Evolutionary conservation across 306 rosid species (phyloP).

Genomic region (Rosa chinensis): DNA sequence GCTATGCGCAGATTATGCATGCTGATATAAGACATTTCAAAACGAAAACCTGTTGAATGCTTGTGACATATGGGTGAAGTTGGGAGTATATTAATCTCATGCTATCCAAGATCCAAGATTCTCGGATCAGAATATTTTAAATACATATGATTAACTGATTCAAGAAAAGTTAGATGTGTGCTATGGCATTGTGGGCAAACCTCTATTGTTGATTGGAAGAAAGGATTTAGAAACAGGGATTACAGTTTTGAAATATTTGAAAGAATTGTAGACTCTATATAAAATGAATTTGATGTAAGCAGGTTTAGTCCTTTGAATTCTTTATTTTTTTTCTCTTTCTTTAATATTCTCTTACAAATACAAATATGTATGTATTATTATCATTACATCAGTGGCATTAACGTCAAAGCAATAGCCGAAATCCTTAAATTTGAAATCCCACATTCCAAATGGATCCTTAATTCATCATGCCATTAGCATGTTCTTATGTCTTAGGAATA

Average conservation of each 20-base stretch:
- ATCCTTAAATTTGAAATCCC: background rate
- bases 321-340: background rate
- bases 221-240: background rate
- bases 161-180: no score
- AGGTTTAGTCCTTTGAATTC: background rate
- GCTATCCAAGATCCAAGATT: background rate
- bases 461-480: background rate
- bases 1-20: background rate
- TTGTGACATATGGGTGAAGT: conserved; percentile 4
- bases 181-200: background rate
- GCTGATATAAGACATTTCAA: background rate
- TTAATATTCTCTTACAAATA: background rate
- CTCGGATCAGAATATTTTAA: background rate
- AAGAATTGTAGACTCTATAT: background rate
- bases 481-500: background rate
- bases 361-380: background rate
- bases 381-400: background rate
- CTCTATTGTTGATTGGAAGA: background rate
- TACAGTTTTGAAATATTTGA: background rate
- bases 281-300: background rate
- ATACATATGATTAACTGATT: background rate
- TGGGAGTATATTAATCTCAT: background rate
- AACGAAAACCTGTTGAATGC: background rate
- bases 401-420: background rate
- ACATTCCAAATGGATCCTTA: background rate